Conservation (phyloP, 441 rosid genomes). For the Adansonia grandidieri region DNA sequence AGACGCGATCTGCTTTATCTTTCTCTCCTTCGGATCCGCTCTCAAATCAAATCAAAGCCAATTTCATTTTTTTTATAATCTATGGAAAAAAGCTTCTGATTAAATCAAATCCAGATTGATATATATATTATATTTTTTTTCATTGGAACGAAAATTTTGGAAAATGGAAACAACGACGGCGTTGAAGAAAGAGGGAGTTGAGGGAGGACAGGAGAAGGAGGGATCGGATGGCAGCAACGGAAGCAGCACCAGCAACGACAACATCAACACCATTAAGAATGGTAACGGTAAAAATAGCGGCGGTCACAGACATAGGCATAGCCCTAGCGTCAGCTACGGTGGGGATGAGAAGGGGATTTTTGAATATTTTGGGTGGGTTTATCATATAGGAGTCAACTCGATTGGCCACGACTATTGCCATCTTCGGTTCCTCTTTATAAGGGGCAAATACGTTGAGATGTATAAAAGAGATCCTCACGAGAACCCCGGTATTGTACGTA, state of each 20-base stretch:
- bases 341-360: constrained; percentile 43
- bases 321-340: constrained; percentile 28
- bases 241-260: constrained; percentile 15
- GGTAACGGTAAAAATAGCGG: neutral
- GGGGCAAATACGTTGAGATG: constrained; percentile 83
- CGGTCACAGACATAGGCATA: constrained; percentile 18
- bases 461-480: constrained; percentile 90
- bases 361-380: constrained; percentile 81
- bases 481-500: constrained; percentile 75
- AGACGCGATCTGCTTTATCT: neutral
- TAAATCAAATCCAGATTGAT: neutral
- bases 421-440: constrained; percentile 66
- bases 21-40: constrained; percentile 3
- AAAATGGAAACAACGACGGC: constrained; percentile 29
- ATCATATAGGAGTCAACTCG: constrained; percentile 79
- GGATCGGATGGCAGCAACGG: constrained; percentile 28
- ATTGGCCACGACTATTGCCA: constrained; percentile 84
- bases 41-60: neutral
- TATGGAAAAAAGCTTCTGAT: neutral
- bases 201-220: constrained; percentile 46
- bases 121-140: neutral
- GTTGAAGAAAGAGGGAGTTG: constrained; percentile 41
- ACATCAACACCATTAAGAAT: neutral
- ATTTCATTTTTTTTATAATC: neutral
- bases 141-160: constrained; percentile 28